Evolutionary conservation across 164 flowering plant genomes (phyloP).

Genomic region (Dillenia turbinata): DNA sequence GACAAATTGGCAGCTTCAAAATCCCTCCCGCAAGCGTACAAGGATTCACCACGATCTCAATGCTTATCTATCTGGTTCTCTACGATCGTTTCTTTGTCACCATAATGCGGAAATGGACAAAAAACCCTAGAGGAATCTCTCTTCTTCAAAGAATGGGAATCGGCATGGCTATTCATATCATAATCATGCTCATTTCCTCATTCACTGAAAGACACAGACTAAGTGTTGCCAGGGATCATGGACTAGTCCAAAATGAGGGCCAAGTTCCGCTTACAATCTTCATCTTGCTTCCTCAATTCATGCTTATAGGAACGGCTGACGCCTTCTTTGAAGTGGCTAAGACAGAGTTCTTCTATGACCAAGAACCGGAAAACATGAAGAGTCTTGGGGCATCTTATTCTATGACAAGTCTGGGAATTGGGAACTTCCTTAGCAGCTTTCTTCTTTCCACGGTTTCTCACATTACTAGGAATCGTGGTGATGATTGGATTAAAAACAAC

Average conservation of each 20-base stretch:
- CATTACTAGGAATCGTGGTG: slow-evolving; percentile 38
- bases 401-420: slow-evolving; percentile 44
- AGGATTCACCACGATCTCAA: slow-evolving; percentile 47
- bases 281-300: slow-evolving; percentile 58
- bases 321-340: slow-evolving; percentile 63
- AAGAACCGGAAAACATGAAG: slow-evolving; percentile 71
- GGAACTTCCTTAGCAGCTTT: slow-evolving; percentile 61
- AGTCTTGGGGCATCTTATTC: slow-evolving; percentile 71
- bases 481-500: slow-evolving; percentile 65
- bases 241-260: slow-evolving; percentile 28
- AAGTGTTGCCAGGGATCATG: slow-evolving; percentile 35
- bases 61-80: slow-evolving; percentile 51
- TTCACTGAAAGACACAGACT: slow-evolving; percentile 38
- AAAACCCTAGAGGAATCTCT: slow-evolving; percentile 63
- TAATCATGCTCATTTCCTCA: slow-evolving; percentile 44
- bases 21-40: slow-evolving; percentile 61
- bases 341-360: slow-evolving; percentile 77
- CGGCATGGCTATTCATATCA: slow-evolving; percentile 43
- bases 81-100: slow-evolving; percentile 49
- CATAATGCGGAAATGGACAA: slow-evolving; percentile 33
- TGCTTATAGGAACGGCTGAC: slow-evolving; percentile 68
- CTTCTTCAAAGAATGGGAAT: slow-evolving; percentile 64
- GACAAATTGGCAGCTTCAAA: slow-evolving; percentile 37
- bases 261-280: slow-evolving; percentile 53
- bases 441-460: slow-evolving; percentile 50